phyloP scores from a whole-genome alignment of 139 green algal species.

The Diplosphaera chodatii region DNA sequence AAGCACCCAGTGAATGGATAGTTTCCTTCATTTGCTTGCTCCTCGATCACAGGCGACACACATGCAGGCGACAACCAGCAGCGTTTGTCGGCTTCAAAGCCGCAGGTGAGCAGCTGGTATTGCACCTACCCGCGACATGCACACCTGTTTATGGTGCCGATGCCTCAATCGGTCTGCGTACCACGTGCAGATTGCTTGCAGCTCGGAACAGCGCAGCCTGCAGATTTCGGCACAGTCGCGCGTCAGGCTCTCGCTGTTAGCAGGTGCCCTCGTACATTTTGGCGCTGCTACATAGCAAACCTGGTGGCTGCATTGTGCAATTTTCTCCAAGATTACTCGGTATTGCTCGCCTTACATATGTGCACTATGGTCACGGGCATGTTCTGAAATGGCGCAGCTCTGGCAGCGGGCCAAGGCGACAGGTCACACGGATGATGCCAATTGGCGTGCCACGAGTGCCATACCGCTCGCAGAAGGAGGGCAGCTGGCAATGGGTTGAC shows the following conservation, averaged over 20 bases:
- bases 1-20: too few relatives aligned
- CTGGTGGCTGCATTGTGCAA: too few relatives aligned
- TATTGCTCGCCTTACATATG: too few relatives aligned
- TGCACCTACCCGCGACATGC: too few relatives aligned
- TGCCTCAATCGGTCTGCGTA: too few relatives aligned
- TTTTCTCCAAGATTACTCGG: too few relatives aligned
- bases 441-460: conserved; percentile 83
- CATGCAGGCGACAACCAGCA: not conserved
- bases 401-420: conserved; percentile 14
- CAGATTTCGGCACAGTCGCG: not conserved
- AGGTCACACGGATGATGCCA: conserved; percentile 69
- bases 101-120: not conserved
- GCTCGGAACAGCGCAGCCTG: not conserved
- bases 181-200: not conserved
- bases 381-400: conserved; percentile 3
- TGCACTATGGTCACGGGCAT: too few relatives aligned
- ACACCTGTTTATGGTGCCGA: too few relatives aligned
- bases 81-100: not conserved
- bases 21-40: too few relatives aligned
- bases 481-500: conserved; percentile 84
- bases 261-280: too few relatives aligned
- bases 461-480: conserved; percentile 70
- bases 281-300: too few relatives aligned
- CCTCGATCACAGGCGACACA: too few relatives aligned
- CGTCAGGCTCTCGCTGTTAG: not conserved